These are phyloP conservation scores for Lentinus tigrinus DNA, from an alignment of 768 basidiomycete species.

Conservation along the genomic window DNA sequence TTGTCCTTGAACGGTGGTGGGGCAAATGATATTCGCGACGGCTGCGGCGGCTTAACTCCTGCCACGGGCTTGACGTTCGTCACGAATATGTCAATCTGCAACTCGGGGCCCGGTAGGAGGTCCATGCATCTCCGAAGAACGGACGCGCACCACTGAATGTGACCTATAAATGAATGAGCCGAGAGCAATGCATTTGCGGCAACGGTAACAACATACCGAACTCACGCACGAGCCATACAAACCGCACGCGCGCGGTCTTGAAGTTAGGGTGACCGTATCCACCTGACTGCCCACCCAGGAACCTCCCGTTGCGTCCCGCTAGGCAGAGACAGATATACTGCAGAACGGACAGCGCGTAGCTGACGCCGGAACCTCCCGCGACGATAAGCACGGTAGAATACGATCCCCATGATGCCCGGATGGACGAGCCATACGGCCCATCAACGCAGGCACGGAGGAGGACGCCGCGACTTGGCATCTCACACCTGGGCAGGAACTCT, in stretches of 20 bases:
- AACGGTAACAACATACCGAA: slow-evolving; percentile 49
- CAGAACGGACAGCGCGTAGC: slow-evolving; percentile 65
- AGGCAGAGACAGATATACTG: slow-evolving; percentile 62
- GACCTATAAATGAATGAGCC: slow-evolving; percentile 41
- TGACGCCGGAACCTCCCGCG: slow-evolving; percentile 74
- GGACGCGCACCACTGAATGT: slow-evolving; percentile 76
- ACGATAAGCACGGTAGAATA: slow-evolving; percentile 63
- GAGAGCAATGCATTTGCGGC: background rate
- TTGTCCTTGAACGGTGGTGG: background rate
- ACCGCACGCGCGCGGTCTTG: slow-evolving; percentile 56
- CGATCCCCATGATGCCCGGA: slow-evolving; percentile 55
- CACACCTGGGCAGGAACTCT: slow-evolving; percentile 32
- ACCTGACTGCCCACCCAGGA: slow-evolving; percentile 46
- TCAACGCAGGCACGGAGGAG: slow-evolving; percentile 59
- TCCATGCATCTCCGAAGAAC: slow-evolving; percentile 60
- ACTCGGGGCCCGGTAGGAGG: slow-evolving; percentile 43
- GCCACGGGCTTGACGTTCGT: slow-evolving; percentile 48
- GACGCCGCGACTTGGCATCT: slow-evolving; percentile 45
- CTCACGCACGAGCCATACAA: slow-evolving; percentile 77
- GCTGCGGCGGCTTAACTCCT: background rate
- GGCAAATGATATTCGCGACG: slow-evolving; percentile 1
- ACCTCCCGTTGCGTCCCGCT: slow-evolving; percentile 50
- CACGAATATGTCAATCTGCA: slow-evolving; percentile 75
- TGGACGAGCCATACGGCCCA: slow-evolving; percentile 68
- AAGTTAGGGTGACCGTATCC: slow-evolving; percentile 42